phyloP scores from a whole-genome alignment of 306 rosid genomes.

The Prinsepia uniflora region DNA sequence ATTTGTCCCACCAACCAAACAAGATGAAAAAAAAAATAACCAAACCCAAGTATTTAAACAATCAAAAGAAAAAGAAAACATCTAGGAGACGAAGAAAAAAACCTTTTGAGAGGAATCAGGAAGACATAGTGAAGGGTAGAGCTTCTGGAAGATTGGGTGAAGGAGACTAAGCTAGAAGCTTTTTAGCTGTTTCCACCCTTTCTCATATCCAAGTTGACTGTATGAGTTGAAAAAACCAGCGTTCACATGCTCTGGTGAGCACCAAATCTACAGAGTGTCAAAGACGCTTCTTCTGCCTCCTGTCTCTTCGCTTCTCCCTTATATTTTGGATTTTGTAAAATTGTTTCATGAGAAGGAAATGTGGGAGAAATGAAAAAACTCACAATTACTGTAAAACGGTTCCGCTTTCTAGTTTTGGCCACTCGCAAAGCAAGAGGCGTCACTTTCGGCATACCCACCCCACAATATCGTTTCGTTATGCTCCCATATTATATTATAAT shows the following conservation, averaged over 20 bases:
- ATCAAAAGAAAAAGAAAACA: neutral
- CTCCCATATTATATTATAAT: too few relatives aligned
- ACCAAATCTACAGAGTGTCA: constrained; percentile 1
- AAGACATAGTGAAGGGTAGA: neutral
- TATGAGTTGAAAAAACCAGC: neutral
- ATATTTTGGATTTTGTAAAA: too few relatives aligned
- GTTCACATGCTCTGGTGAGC: neutral
- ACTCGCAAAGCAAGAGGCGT: too few relatives aligned
- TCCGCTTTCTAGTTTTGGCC: too few relatives aligned
- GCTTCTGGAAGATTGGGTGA: neutral
- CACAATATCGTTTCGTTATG: too few relatives aligned
- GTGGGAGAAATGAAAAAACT: neutral
- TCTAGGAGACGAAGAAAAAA: neutral
- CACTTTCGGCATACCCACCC: too few relatives aligned
- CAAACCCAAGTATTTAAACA: neutral
- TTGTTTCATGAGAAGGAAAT: neutral
- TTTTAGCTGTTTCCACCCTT: neutral
- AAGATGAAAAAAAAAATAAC: neutral
- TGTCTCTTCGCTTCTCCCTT: neutral
- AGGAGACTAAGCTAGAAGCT: neutral
- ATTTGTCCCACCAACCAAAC: constrained; percentile 3
- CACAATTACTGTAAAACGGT: neutral
- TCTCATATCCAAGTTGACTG: neutral
- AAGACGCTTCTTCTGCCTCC: neutral
- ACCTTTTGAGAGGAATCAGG: constrained; percentile 14